phyloP scores from a whole-genome alignment of 2,329 filamentous ascomycete genomes.

The Paraphaeosphaeria sporulosa region DNA sequence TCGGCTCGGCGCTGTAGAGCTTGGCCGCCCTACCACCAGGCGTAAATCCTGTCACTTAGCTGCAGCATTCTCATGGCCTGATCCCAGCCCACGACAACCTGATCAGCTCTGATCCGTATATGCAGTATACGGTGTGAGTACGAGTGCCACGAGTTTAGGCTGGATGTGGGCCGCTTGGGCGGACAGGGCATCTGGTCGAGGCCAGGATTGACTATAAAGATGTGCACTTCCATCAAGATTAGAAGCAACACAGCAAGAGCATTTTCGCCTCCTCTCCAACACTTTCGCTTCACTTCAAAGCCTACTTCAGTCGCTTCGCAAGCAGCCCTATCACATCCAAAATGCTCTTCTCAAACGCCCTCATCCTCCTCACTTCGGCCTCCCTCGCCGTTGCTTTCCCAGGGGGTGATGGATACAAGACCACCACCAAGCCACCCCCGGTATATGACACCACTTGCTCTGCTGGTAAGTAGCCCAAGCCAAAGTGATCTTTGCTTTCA shows the following conservation, averaged over 20 bases:
- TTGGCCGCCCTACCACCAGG: constrained; percentile 10
- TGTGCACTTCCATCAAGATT: constrained; percentile 11
- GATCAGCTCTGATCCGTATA: constrained; percentile 18
- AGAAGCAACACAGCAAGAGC: constrained; percentile 15
- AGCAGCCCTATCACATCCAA: constrained; percentile 15
- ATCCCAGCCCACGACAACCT: constrained; percentile 10
- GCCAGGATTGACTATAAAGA: constrained; percentile 22
- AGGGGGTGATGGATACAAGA: constrained; percentile 6
- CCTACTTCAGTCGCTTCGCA: constrained; percentile 2
- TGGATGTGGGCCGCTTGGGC: constrained; percentile 8
- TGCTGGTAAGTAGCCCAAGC: constrained; percentile 17
- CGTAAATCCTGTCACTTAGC: constrained; percentile 9
- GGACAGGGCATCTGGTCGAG: constrained; percentile 11
- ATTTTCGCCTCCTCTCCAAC: constrained; percentile 13
- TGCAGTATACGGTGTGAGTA: constrained; percentile 13
- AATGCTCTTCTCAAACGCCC: constrained; percentile 30
- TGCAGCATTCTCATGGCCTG: constrained; percentile 14
- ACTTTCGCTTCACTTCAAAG: constrained; percentile 10
- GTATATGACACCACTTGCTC: constrained; percentile 25
- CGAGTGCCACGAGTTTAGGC: constrained; percentile 3
- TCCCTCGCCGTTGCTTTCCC: constrained; percentile 26
- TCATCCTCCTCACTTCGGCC: constrained; percentile 28
- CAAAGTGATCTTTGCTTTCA: neutral
- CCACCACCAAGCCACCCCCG: constrained; percentile 10
- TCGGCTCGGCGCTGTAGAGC: constrained; percentile 11